These are phyloP conservation scores for Zea mays DNA, from an alignment of 176 grass and related monocot species.

Conservation along the genomic window DNA sequence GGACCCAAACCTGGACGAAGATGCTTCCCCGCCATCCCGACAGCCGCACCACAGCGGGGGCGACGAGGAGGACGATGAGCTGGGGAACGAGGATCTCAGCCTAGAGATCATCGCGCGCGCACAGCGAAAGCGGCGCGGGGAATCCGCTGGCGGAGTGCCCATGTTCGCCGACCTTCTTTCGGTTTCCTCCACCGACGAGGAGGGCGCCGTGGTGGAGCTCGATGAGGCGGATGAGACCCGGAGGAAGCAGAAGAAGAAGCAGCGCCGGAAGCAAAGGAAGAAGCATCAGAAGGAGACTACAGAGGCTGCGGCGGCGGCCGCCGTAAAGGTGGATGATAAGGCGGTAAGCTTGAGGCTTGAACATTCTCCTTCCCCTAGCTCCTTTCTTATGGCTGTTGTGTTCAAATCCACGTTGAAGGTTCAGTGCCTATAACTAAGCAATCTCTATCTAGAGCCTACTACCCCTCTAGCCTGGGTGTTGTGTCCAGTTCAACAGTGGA, in stretches of 20 bases:
- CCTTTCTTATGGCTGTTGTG: too few relatives aligned
- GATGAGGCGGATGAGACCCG: slow-evolving; percentile 33
- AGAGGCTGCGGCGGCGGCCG: neutral
- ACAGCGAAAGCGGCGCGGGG: slow-evolving; percentile 24
- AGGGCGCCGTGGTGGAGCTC: slow-evolving; percentile 39
- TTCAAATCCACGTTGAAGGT: too few relatives aligned
- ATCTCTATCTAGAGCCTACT: too few relatives aligned
- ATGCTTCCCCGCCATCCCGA: neutral
- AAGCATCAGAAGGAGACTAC: slow-evolving; percentile 40
- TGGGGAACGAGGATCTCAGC: slow-evolving; percentile 79
- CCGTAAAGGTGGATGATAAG: neutral
- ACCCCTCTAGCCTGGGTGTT: neutral
- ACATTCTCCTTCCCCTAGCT: neutral
- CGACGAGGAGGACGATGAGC: slow-evolving; percentile 63
- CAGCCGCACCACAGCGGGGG: neutral
- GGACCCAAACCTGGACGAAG: slow-evolving; percentile 38
- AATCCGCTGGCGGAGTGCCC: slow-evolving; percentile 28
- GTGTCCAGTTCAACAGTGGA: neutral
- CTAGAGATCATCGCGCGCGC: slow-evolving; percentile 69
- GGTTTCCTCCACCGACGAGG: slow-evolving; percentile 40
- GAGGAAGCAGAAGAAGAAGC: slow-evolving; percentile 55
- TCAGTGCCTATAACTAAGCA: too few relatives aligned
- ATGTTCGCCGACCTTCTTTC: neutral
- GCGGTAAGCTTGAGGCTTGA: neutral
- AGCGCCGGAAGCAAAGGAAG: slow-evolving; percentile 45